Percentiles rank a stretch among this genome's conserved stretches.
phyloP scores from a whole-genome alignment of 768 basidiomycete genomes.

The Amanita polypyramis region DNA sequence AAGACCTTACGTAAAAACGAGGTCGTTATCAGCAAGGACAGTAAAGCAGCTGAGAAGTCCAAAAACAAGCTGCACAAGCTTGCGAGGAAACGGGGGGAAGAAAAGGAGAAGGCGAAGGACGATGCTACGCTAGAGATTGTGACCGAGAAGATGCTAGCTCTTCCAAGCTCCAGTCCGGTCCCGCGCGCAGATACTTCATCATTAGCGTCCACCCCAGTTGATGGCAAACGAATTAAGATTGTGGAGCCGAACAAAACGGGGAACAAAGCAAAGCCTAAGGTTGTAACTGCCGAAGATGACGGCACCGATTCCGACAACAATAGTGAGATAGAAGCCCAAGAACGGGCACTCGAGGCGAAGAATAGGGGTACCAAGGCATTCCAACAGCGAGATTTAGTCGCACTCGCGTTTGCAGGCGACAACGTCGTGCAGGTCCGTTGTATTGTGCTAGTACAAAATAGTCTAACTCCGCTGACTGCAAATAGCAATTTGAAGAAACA shows the following conservation, averaged over 20 bases:
- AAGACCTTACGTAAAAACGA: constrained; percentile 66
- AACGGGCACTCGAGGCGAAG: constrained; percentile 34
- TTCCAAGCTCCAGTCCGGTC: constrained; percentile 7
- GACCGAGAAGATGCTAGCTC: constrained; percentile 37
- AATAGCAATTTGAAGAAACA: constrained; percentile 74
- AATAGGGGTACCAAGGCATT: constrained; percentile 52
- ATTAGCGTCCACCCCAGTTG: background rate
- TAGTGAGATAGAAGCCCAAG: constrained; percentile 67
- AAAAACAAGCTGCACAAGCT: constrained; percentile 69
- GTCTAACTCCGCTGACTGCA: background rate
- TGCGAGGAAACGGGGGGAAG: constrained; percentile 42
- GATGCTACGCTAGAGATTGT: constrained; percentile 79
- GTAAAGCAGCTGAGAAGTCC: constrained; percentile 49
- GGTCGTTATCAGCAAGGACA: constrained; percentile 59
- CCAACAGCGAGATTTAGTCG: constrained; percentile 86
- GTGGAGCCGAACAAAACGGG: background rate
- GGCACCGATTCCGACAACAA: constrained; percentile 43
- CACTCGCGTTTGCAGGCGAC: constrained; percentile 93
- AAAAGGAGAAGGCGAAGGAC: constrained; percentile 48
- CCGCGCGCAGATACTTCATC: too few species aligned
- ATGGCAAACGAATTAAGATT: background rate
- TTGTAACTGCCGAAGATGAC: constrained; percentile 28
- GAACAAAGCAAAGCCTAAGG: constrained; percentile 17
- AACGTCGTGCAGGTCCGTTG: constrained; percentile 71
- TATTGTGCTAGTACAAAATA: constrained; percentile 22